These are phyloP conservation scores for Pelargonium myrrhifolium DNA, from an alignment of 441 rosid genomes.

Conservation along the genomic window DNA sequence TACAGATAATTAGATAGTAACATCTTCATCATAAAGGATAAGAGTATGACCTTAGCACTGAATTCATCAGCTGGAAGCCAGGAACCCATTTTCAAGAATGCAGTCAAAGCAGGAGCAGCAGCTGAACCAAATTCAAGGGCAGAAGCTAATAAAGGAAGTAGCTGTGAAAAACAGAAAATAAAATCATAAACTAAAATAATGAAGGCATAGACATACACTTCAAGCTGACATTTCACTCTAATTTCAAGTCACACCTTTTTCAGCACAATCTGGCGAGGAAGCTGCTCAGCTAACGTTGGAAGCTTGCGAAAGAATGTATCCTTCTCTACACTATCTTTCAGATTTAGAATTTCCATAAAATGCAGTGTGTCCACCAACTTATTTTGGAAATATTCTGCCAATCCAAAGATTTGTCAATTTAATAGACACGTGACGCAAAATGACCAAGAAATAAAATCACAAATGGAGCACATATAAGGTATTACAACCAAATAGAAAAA, in stretches of 20 bases:
- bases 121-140: conserved; percentile 99
- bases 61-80: conserved; percentile 92
- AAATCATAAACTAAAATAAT: conserved; percentile 25
- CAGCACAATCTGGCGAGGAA: conserved; percentile 93
- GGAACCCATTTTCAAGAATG: conserved; percentile 83
- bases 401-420: conserved; percentile 24
- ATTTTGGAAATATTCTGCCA: conserved; percentile 95
- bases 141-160: conserved; percentile 97
- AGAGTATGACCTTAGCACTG: conserved; percentile 56
- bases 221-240: conserved; percentile 14
- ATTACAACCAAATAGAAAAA: conserved; percentile 6
- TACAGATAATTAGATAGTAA: not conserved
- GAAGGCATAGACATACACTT: conserved; percentile 15
- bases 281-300: conserved; percentile 95
- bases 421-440: conserved; percentile 11
- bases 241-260: conserved; percentile 60
- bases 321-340: conserved; percentile 94
- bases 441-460: conserved; percentile 7
- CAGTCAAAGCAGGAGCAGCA: conserved; percentile 88
- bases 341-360: conserved; percentile 92
- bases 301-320: conserved; percentile 97
- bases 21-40: not conserved
- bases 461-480: not conserved
- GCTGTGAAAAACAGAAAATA: conserved; percentile 47
- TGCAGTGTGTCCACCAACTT: conserved; percentile 99